phyloP scores from a whole-genome alignment of 768 basidiomycete genomes.

The Phaeotremella fagi region DNA sequence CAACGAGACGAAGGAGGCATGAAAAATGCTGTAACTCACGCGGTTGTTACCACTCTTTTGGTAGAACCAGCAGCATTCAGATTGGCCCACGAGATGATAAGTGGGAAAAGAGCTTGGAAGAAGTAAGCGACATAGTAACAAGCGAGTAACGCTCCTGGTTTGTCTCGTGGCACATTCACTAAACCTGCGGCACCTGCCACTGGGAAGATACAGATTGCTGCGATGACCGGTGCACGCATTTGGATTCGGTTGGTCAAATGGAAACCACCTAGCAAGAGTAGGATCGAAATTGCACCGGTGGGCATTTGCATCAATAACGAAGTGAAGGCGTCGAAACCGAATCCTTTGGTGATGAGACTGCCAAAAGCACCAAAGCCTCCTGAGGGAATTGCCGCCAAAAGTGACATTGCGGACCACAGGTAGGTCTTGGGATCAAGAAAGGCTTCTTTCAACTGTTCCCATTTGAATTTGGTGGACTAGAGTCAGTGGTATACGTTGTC shows the following conservation, averaged over 20 bases:
- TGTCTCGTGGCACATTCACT: slow-evolving; percentile 9
- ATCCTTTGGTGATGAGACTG: too few species aligned
- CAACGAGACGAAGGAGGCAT: too few species aligned
- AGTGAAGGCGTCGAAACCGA: too few species aligned
- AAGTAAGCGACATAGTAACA: background rate
- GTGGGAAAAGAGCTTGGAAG: background rate
- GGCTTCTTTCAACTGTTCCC: too few species aligned
- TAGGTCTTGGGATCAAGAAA: too few species aligned
- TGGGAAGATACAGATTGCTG: background rate
- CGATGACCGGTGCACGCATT: slow-evolving; percentile 8
- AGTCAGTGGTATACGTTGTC: too few species aligned
- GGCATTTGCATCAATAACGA: too few species aligned
- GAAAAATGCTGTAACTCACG: too few species aligned
- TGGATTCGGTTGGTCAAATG: slow-evolving; percentile 14
- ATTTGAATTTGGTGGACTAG: too few species aligned
- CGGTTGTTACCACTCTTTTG: background rate
- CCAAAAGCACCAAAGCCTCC: too few species aligned
- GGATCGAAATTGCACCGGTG: slow-evolving; percentile 4
- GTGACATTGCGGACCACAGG: too few species aligned
- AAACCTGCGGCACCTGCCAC: slow-evolving; percentile 15
- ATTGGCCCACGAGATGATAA: slow-evolving; percentile 12
- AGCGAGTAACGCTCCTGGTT: background rate
- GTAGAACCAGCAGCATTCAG: slow-evolving; percentile 14
- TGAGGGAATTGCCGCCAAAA: too few species aligned
- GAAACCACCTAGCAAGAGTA: background rate